Evolutionary conservation across 129 eudicot species (phyloP), one percentile per base, ranked within the genome.

Genomic region (Artemisia tridentata): DNA sequence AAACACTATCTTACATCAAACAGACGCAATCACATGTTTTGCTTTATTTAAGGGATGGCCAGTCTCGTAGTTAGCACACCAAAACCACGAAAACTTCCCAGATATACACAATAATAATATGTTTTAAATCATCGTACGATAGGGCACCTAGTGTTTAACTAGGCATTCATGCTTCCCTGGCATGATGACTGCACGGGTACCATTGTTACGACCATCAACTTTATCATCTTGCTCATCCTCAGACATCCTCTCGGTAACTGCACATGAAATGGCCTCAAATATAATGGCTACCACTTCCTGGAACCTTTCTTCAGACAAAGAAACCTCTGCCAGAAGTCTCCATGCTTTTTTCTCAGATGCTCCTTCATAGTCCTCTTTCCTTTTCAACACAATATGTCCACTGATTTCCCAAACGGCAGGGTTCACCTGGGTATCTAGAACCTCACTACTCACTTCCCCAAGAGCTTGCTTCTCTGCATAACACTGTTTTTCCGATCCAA

Each of bases 351-450:
- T 76, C 80, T 84, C 91, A 3, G 96, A 82, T 7, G 96, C 96
- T 11, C 89, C 81, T 41, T 90, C 85, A 20, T 80, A 90, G 59
- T 90, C 96, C 57, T 86, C 76, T 47, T 78, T 84, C 77, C 91
- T 70, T 75, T 90, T 90, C 16, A 90, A 85, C 27, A 90, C 96
- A 77, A 90, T 86, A 59, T 90, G 96, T 45, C 96, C 96, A 57
- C 96, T 84, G 43, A 90, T 90, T 52, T 90, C 95, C 96, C 96
- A 90, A 34, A 90, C 95, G 11, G 96, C 95, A 3, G 96, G 96
- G 72, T 90, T 90, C 79, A 90, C 96, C 68, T 87, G 96, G 7
- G 96, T 90, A 57, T 84, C 91, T 14, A 90, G 69, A 23, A 86
- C 63, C 82, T 87, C 95, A n/a, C 69, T 75, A 46, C 74, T 79